These are phyloP conservation scores for Russula sp. DNA, from an alignment of 768 basidiomycete species.

Conservation along the genomic window DNA sequence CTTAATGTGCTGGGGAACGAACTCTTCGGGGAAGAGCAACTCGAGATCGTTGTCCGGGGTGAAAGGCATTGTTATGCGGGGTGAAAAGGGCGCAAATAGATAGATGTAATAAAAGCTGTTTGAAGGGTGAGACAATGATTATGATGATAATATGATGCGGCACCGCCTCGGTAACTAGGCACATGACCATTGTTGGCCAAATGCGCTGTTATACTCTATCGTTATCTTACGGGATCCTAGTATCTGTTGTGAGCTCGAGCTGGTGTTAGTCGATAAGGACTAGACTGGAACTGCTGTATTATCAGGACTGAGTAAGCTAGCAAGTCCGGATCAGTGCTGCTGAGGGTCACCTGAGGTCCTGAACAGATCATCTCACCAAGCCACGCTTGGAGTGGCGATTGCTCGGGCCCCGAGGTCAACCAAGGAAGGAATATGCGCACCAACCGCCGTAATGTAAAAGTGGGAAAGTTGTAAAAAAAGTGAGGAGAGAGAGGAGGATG, in stretches of 20 bases:
- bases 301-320: not conserved
- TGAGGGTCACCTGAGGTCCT: constrained; percentile 5
- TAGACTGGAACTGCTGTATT: not conserved
- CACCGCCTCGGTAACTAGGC: not conserved
- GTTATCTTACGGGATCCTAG: not conserved
- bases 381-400: not conserved
- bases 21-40: constrained; percentile 68
- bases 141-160: too few species aligned
- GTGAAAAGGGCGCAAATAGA: not conserved
- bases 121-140: not conserved
- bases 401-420: not conserved
- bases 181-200: not conserved
- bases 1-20: constrained; percentile 66
- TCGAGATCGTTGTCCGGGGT: constrained; percentile 67
- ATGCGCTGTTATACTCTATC: not conserved
- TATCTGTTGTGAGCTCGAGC: not conserved
- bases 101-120: not conserved
- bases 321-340: not conserved
- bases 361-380: not conserved
- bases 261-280: not conserved
- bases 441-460: not conserved
- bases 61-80: constrained; percentile 39
- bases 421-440: not conserved
- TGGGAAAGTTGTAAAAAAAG: not conserved
- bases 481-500: not conserved